Conservation (phyloP, 1,284 basidiomycete genomes). For the Rugosomyces carneus region DNA sequence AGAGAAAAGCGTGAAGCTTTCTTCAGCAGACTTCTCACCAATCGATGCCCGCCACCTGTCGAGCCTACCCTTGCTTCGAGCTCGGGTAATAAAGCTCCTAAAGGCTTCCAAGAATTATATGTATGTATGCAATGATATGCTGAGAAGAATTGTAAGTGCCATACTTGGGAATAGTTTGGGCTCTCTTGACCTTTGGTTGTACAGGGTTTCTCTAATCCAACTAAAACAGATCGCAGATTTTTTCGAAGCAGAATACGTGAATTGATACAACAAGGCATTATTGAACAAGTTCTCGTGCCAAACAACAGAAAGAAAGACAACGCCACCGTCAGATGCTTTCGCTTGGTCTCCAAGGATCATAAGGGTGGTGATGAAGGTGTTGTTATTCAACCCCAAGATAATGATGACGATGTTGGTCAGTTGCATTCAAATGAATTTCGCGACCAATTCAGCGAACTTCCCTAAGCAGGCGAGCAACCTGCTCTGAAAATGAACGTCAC, state of each 20-base stretch:
- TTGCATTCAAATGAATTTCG: slow-evolving; percentile 1
- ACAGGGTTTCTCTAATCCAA: slow-evolving; percentile 69
- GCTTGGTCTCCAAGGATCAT: slow-evolving; percentile 40
- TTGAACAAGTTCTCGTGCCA: slow-evolving; percentile 68
- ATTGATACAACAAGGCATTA: slow-evolving; percentile 59
- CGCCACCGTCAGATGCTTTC: slow-evolving; percentile 54
- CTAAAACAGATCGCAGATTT: slow-evolving; percentile 68
- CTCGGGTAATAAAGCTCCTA: slow-evolving; percentile 61
- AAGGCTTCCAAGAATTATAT: slow-evolving; percentile 61
- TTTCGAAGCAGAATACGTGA: slow-evolving; percentile 68
- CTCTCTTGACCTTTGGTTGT: slow-evolving; percentile 1
- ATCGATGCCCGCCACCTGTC: slow-evolving; percentile 73
- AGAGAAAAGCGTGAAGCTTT: slow-evolving; percentile 22
- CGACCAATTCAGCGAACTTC: neutral
- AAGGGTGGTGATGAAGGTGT: slow-evolving; percentile 24
- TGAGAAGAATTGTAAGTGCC: slow-evolving; percentile 56
- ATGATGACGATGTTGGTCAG: slow-evolving; percentile 35
- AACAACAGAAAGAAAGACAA: slow-evolving; percentile 40
- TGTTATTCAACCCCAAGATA: slow-evolving; percentile 29
- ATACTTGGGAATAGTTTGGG: neutral
- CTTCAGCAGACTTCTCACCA: slow-evolving; percentile 51
- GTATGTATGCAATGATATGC: slow-evolving; percentile 63
- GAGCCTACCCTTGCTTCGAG: slow-evolving; percentile 61
- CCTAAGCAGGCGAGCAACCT: slow-evolving; percentile 23
- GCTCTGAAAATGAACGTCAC: slow-evolving; percentile 55